Percentiles rank a stretch among this genome's conserved stretches.
These are phyloP conservation scores for Pyrrhoderma noxium DNA, from an alignment of 1,284 basidiomycete genomes.

Conservation along the genomic window DNA sequence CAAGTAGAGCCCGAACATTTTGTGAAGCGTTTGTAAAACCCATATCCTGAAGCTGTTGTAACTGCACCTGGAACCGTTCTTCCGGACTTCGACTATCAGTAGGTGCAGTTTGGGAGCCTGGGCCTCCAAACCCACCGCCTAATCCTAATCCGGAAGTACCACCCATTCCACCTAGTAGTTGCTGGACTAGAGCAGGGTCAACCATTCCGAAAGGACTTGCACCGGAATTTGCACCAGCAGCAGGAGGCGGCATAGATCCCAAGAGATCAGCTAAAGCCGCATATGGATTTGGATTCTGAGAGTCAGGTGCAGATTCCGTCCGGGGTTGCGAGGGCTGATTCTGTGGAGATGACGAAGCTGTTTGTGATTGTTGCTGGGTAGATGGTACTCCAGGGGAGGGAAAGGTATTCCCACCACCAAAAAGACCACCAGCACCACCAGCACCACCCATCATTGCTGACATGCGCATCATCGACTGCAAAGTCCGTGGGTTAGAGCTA, in stretches of 20 bases:
- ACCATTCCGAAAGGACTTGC: conserved; percentile 26
- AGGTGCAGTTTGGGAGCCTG: conserved; percentile 34
- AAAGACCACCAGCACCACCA: conserved; percentile 22
- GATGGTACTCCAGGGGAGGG: conserved; percentile 51
- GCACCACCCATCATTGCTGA: conserved; percentile 43
- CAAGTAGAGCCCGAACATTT: conserved; percentile 82
- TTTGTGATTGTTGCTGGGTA: conserved; percentile 21
- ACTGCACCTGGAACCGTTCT: conserved; percentile 82
- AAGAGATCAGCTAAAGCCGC: conserved; percentile 23
- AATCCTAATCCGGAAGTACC: conserved; percentile 24
- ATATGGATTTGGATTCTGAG: conserved; percentile 13
- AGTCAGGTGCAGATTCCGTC: not conserved
- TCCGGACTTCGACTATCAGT: conserved; percentile 72
- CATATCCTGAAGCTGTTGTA: conserved; percentile 86
- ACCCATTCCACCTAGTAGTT: conserved; percentile 29
- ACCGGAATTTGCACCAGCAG: conserved; percentile 19
- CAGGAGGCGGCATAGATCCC: conserved; percentile 17
- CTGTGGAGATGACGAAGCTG: conserved; percentile 2
- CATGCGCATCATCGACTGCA: conserved; percentile 81
- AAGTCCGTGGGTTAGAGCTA: conserved; percentile 71
- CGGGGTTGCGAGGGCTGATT: not conserved
- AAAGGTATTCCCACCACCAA: conserved; percentile 30
- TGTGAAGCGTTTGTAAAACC: conserved; percentile 79
- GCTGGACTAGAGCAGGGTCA: conserved; percentile 20
- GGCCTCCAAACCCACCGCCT: conserved; percentile 16